Conservation (phyloP, 2,329 filamentous ascomycete genomes). For the Ophiostoma piceae region DNA sequence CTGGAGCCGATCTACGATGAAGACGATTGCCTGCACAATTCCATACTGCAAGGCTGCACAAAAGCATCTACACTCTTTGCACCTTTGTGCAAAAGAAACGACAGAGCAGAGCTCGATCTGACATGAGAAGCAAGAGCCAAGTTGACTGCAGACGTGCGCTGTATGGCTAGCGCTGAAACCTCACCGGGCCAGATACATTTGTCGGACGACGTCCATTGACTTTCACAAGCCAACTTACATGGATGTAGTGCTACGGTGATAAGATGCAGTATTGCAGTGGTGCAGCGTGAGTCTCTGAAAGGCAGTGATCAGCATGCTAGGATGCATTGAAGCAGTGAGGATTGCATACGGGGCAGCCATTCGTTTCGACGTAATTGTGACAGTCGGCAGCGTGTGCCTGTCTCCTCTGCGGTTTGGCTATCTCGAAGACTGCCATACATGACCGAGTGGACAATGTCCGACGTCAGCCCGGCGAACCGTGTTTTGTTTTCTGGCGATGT, state of each 20-base stretch:
- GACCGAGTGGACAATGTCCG: background rate
- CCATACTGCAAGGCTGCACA: background rate
- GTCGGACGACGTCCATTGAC: background rate
- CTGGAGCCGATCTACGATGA: background rate
- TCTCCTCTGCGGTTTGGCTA: background rate
- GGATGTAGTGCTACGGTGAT: background rate
- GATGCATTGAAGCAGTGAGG: background rate
- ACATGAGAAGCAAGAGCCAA: background rate
- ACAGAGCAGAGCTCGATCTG: background rate
- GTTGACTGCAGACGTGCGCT: background rate
- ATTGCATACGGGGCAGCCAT: constrained; percentile 3
- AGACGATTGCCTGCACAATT: background rate
- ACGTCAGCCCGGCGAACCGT: background rate
- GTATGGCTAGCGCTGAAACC: background rate
- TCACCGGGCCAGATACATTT: background rate
- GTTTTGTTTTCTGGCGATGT: background rate
- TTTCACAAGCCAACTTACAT: constrained; percentile 1
- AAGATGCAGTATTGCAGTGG: background rate
- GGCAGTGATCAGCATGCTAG: background rate
- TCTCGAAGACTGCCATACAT: background rate
- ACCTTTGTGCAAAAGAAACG: background rate
- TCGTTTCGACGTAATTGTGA: constrained; percentile 6
- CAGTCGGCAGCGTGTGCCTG: background rate
- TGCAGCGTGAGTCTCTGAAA: background rate
- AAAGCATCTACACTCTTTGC: too few species aligned